These are phyloP conservation scores for Aspergillus candidus DNA, from an alignment of 2,329 filamentous ascomycete species.

Conservation along the genomic window DNA sequence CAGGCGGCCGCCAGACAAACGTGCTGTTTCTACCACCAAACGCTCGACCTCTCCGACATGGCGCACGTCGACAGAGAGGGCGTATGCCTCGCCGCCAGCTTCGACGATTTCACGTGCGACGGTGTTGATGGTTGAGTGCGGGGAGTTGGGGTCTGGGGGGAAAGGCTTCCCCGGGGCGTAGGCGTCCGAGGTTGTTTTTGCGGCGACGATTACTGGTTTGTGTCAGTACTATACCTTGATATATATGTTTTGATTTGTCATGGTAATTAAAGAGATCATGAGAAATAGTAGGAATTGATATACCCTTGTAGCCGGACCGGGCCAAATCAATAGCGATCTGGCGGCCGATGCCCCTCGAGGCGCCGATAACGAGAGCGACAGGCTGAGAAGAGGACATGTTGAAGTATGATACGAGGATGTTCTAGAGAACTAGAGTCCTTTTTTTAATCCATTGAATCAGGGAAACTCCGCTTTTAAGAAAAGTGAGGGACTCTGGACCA, in stretches of 20 bases:
- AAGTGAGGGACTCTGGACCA: no score
- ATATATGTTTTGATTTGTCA: neutral
- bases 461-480: no score
- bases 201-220: slow-evolving; percentile 63
- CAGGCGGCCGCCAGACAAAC: slow-evolving; percentile 53
- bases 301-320: slow-evolving; percentile 63
- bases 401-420: neutral
- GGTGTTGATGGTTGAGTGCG: slow-evolving; percentile 70
- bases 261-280: no score
- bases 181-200: slow-evolving; percentile 66
- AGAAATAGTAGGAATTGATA: neutral
- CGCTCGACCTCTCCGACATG: slow-evolving; percentile 54
- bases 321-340: slow-evolving; percentile 75
- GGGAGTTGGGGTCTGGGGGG: slow-evolving; percentile 70
- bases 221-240: slow-evolving; percentile 3
- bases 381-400: slow-evolving; percentile 17
- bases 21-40: slow-evolving; percentile 55
- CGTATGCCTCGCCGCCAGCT: slow-evolving; percentile 57
- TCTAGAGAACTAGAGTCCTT: neutral
- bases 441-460: neutral
- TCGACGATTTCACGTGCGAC: slow-evolving; percentile 67
- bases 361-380: slow-evolving; percentile 68
- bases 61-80: slow-evolving; percentile 66
- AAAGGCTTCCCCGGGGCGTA: slow-evolving; percentile 49
- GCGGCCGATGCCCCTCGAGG: slow-evolving; percentile 72